Evolutionary conservation across 2,329 filamentous ascomycete genomes (phyloP), one percentile per base, ranked within the genome.

Genomic region (Calonectria fujianensis): DNA sequence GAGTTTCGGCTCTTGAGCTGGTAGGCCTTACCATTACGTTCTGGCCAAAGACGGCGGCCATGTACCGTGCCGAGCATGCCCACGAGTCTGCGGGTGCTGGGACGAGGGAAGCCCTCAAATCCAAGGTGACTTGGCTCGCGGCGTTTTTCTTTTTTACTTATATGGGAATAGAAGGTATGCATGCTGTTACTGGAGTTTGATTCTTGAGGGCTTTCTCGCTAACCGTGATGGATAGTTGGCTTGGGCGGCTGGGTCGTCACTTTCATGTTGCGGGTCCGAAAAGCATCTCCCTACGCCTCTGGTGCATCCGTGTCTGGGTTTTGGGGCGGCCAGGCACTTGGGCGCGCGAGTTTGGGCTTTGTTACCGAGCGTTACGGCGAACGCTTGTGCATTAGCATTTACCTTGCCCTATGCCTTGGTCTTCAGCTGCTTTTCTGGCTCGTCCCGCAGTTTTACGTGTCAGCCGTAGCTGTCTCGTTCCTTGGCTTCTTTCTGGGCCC

Each of bases 181-280:
- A 20, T 16, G 18, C 14, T 13, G 11, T 2, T 0, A 1, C 13
- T 1, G 5, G 0, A 1, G n/a, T 14, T 9, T 6, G 11, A 4
- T 2, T 13, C 8, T 1, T 10, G 11, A 8, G 5, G 31, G 18
- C 54, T 24, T 1, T 0, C 31, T 1, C 59, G 65, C 74, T 83
- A 35, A 81, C 24, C 4, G 24, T 31, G 24, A 45, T 4, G 1
- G 24, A 0, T 20, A 87, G 85, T 94, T 65, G 92, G 92, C 0
- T 88, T 95, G 1, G 93, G 94, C 29, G 94, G 94, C 5, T 96
- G 94, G 94, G 92, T 96, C 41, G 93, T 95, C 41, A 93, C 92
- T 0, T 96, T 96, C 82, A 96, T 96, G 93, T 91, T 95, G 8
- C 89, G 90, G 16, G 92, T 95, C 13, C 90, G 94, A 18, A 85